Conservation (phyloP, 345 rosid genomes). For the Euphorbia pulcherrima region DNA sequence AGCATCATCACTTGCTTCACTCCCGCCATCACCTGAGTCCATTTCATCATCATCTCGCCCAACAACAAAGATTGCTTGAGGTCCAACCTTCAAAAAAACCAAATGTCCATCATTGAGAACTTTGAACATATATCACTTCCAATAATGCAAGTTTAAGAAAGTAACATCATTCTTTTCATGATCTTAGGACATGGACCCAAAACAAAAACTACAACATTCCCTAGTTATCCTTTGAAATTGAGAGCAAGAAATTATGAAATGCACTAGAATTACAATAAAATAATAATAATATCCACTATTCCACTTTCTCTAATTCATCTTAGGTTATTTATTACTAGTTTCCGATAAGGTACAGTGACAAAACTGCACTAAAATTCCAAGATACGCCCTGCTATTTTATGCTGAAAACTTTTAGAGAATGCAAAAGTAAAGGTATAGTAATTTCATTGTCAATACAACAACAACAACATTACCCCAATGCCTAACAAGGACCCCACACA, state of each 20-base stretch:
- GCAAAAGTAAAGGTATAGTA: not conserved
- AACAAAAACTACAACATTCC: not conserved
- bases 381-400: not conserved
- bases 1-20: constrained; percentile 80
- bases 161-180: not conserved
- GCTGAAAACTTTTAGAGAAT: not conserved
- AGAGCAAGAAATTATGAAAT: not conserved
- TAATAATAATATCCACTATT: no score
- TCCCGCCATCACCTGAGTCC: constrained; percentile 73
- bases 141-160: not conserved
- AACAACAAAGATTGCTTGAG: constrained; percentile 93
- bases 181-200: not conserved
- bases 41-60: constrained; percentile 92
- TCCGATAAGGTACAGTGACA: no score
- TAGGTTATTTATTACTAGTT: not conserved
- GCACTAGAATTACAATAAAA: not conserved
- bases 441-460: not conserved
- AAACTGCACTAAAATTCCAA: not conserved
- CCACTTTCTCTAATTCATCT: not conserved
- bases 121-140: constrained; percentile 13
- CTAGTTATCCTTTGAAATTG: not conserved
- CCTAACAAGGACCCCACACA: no score
- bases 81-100: constrained; percentile 71
- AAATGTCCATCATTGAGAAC: constrained; percentile 19
- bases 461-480: no score